These are phyloP conservation scores for Ambrosiella cleistominuta DNA, from an alignment of 2,329 filamentous ascomycete genomes.

Conservation along the genomic window DNA sequence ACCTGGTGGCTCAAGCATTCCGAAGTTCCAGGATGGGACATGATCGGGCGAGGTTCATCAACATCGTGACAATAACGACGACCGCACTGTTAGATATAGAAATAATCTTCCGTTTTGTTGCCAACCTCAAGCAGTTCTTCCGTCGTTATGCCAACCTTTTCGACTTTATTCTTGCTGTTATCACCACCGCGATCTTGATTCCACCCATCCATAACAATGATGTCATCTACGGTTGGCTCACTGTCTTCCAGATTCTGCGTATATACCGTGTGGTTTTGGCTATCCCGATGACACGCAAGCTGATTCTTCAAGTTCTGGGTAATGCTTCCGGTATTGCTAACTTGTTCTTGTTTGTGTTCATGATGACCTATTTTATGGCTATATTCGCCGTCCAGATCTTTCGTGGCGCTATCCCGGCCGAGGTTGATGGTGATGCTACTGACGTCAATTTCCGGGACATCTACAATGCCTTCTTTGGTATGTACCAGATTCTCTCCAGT, in stretches of 20 bases:
- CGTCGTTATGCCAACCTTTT: conserved; percentile 56
- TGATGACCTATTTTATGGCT: conserved; percentile 83
- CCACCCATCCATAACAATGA: conserved; percentile 59
- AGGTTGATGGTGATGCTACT: conserved; percentile 43
- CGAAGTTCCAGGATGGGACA: conserved; percentile 61
- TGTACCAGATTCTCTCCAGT: conserved; percentile 93
- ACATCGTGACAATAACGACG: conserved; percentile 53
- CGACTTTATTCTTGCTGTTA: conserved; percentile 62
- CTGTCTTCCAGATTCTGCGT: conserved; percentile 80
- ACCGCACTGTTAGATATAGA: conserved; percentile 67
- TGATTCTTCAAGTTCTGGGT: conserved; percentile 76
- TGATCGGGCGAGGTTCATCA: conserved; percentile 44
- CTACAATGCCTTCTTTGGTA: conserved; percentile 88
- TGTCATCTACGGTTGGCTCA: conserved; percentile 68
- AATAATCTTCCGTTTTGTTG: conserved; percentile 59
- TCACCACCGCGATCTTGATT: conserved; percentile 71
- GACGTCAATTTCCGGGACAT: conserved; percentile 72
- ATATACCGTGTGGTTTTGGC: conserved; percentile 84
- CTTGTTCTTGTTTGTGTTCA: conserved; percentile 86
- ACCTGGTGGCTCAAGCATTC: conserved; percentile 60
- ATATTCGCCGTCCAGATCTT: conserved; percentile 91
- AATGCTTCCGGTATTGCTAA: conserved; percentile 88
- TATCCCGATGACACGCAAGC: conserved; percentile 67
- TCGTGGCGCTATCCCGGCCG: conserved; percentile 62
- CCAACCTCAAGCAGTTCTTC: conserved; percentile 70